Evolutionary conservation across 1,284 basidiomycete species (phyloP).

Genomic region (Coniferiporia sulphurascens): DNA sequence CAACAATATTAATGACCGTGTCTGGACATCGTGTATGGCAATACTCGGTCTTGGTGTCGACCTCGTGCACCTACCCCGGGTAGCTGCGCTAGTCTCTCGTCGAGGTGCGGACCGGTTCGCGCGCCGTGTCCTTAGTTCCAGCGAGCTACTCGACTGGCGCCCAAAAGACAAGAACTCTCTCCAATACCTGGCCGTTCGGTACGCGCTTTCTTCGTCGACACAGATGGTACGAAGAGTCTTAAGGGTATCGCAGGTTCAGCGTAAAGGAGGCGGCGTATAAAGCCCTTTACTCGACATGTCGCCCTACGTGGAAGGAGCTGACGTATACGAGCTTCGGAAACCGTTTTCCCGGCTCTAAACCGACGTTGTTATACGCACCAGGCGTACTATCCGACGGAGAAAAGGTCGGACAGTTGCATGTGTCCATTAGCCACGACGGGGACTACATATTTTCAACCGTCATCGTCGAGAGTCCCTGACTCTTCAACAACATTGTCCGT

Average conservation of each 20-base stretch:
- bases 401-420: conserved; percentile 42
- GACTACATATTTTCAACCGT: conserved; percentile 78
- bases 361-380: conserved; percentile 43
- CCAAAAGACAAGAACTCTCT: conserved; percentile 26
- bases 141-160: conserved; percentile 46
- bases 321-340: conserved; percentile 40
- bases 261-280: conserved; percentile 92
- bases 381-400: neutral
- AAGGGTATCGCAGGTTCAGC: conserved; percentile 8
- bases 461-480: conserved; percentile 44
- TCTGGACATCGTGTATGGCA: conserved; percentile 34
- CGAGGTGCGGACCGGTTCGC: conserved; percentile 47
- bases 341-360: conserved; percentile 38
- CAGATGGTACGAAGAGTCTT: neutral
- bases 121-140: conserved; percentile 56
- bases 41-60: conserved; percentile 80
- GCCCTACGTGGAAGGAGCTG: conserved; percentile 77
- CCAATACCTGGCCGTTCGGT: conserved; percentile 66
- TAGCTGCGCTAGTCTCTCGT: conserved; percentile 51
- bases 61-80: conserved; percentile 65
- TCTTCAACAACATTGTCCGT: neutral
- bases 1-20: neutral
- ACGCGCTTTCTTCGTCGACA: conserved; percentile 20
- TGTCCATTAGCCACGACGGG: conserved; percentile 81
- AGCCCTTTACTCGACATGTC: conserved; percentile 62